Evolutionary conservation across 805 yeast genomes (phyloP).

Genomic region (Yamadazyma takamatsuzukensis): DNA sequence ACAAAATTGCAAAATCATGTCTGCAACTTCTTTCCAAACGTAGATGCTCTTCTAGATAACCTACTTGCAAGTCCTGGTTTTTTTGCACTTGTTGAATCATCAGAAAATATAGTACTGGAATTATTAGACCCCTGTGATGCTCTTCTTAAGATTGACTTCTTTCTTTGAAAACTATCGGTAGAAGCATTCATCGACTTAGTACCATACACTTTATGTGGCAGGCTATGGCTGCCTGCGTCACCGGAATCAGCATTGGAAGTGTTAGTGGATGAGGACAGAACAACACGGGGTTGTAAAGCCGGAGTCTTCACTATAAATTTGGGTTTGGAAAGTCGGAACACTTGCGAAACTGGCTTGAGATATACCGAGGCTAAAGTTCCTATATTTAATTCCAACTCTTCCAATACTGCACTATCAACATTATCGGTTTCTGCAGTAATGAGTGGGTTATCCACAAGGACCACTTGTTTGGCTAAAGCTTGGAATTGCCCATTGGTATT

Average conservation of each 20-base stretch:
- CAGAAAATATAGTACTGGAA: slow-evolving; percentile 11
- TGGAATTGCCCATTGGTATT: slow-evolving; percentile 40
- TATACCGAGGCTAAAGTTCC: slow-evolving; percentile 84
- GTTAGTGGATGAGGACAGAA: background rate
- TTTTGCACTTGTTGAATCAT: slow-evolving; percentile 8
- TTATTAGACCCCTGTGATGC: slow-evolving; percentile 19
- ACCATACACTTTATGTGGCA: slow-evolving; percentile 7
- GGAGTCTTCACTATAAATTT: slow-evolving; percentile 48
- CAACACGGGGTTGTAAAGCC: slow-evolving; percentile 32
- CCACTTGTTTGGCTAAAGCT: slow-evolving; percentile 40
- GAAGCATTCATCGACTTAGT: slow-evolving; percentile 9
- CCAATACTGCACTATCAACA: slow-evolving; percentile 65
- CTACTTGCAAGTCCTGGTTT: slow-evolving; percentile 28
- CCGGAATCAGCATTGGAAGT: background rate
- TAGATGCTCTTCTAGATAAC: slow-evolving; percentile 33
- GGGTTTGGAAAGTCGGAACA: slow-evolving; percentile 62
- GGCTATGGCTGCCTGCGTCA: slow-evolving; percentile 3
- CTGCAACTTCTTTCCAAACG: slow-evolving; percentile 12
- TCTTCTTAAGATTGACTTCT: slow-evolving; percentile 14
- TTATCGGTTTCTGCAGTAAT: slow-evolving; percentile 66
- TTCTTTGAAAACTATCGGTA: slow-evolving; percentile 9
- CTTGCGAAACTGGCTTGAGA: slow-evolving; percentile 76
- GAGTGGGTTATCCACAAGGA: slow-evolving; percentile 58
- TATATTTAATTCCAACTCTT: slow-evolving; percentile 77
- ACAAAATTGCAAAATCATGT: no score